A percentile compares a stretch with the other conserved stretches of the same genome.
These are phyloP conservation scores for Coprinellus micaceus DNA, from an alignment of 768 basidiomycete genomes.

Conservation along the genomic window DNA sequence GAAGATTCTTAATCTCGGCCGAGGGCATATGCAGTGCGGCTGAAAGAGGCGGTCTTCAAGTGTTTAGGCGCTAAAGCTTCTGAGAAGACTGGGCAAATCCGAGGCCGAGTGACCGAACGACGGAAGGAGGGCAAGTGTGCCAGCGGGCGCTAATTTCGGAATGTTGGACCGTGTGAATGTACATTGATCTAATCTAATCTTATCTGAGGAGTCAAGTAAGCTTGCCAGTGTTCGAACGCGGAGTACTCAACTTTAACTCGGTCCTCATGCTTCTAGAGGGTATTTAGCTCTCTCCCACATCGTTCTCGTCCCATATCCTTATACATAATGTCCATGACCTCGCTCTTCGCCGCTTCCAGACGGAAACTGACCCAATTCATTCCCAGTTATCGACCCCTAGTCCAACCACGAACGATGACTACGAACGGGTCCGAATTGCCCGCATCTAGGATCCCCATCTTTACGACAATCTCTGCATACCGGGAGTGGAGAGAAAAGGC, in stretches of 20 bases:
- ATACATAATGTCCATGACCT: neutral
- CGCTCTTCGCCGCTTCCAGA: neutral
- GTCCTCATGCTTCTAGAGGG: neutral
- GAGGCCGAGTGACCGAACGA: too few relatives aligned
- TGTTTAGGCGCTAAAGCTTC: too few relatives aligned
- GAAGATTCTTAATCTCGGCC: too few relatives aligned
- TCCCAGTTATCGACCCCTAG: neutral
- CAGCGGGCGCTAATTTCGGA: neutral
- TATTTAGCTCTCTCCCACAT: neutral
- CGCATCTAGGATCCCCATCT: slow-evolving; percentile 40
- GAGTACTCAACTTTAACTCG: neutral
- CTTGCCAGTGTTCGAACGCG: neutral
- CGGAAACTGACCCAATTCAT: neutral
- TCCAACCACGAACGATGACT: neutral
- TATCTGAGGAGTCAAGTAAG: neutral
- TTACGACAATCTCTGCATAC: slow-evolving; percentile 58
- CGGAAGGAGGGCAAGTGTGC: neutral
- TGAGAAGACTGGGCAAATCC: too few relatives aligned
- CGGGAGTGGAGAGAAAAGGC: slow-evolving; percentile 73
- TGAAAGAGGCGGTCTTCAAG: too few relatives aligned
- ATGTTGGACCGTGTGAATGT: neutral
- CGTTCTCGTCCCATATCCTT: neutral
- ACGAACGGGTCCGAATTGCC: slow-evolving; percentile 34
- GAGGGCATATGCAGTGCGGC: too few relatives aligned
- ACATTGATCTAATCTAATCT: neutral